Percentiles rank a stretch among this genome's conserved stretches.
Conservation (phyloP, 352 stramenopile genomes). For the Phytophthora idaei region DNA sequence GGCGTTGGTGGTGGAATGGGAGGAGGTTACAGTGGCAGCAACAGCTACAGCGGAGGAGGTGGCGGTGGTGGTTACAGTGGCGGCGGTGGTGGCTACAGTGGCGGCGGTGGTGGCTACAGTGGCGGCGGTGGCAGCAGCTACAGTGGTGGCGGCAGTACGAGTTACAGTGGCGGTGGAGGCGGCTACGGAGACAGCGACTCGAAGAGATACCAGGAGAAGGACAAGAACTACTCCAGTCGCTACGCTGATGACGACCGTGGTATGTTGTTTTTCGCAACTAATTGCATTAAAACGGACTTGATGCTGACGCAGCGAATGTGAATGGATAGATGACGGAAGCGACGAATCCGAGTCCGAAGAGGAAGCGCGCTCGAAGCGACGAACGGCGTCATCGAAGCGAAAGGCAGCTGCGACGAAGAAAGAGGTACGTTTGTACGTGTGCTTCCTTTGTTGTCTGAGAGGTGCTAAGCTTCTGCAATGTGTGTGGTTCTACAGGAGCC, state of each 20-base stretch:
- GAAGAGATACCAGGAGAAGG: slow-evolving; percentile 59
- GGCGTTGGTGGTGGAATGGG: slow-evolving; percentile 50
- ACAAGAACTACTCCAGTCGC: slow-evolving; percentile 75
- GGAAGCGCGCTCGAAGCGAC: slow-evolving; percentile 60
- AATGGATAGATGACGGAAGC: slow-evolving; percentile 50
- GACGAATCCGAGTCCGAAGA: slow-evolving; percentile 79
- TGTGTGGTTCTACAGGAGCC: slow-evolving; percentile 38
- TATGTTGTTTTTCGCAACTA: slow-evolving; percentile 9
- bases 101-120: slow-evolving; percentile 37
- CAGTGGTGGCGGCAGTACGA: slow-evolving; percentile 42
- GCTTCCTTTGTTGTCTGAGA: background rate
- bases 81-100: slow-evolving; percentile 44
- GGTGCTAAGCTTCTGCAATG: slow-evolving; percentile 1
- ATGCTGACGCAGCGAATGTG: slow-evolving; percentile 2
- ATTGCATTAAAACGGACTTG: background rate
- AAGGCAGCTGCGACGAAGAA: slow-evolving; percentile 75
- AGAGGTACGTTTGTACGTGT: slow-evolving; percentile 40
- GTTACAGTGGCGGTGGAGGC: slow-evolving; percentile 46
- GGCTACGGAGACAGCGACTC: slow-evolving; percentile 53
- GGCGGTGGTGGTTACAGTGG: slow-evolving; percentile 44
- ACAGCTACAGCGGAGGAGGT: slow-evolving; percentile 43
- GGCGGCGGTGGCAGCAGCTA: slow-evolving; percentile 46
- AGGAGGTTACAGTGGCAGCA: slow-evolving; percentile 39
- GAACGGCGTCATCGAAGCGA: slow-evolving; percentile 68
- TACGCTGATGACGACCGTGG: slow-evolving; percentile 66